Percentiles rank a stretch among this genome's conserved stretches.
phyloP scores from a whole-genome alignment of 805 yeast species.

The Torulaspora indica region DNA sequence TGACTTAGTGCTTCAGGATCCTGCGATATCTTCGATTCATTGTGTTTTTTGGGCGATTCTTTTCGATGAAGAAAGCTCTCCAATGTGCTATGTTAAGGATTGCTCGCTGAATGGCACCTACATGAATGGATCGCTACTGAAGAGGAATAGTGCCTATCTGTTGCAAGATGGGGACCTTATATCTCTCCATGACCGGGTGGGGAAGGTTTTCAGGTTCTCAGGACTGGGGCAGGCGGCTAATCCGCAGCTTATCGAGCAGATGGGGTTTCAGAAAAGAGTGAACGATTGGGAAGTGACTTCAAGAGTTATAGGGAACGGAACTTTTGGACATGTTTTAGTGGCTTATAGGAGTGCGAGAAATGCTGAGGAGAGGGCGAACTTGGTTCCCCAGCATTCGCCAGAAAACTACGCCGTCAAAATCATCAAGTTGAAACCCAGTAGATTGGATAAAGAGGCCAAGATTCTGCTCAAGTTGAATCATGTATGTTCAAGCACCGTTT shows the following conservation, averaged over 20 bases:
- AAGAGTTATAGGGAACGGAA: slow-evolving; percentile 48
- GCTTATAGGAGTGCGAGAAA: slow-evolving; percentile 15
- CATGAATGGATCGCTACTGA: slow-evolving; percentile 38
- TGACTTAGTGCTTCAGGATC: slow-evolving; percentile 36
- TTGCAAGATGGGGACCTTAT: slow-evolving; percentile 41
- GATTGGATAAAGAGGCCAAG: slow-evolving; percentile 41
- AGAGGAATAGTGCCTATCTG: slow-evolving; percentile 34
- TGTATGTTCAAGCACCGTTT: slow-evolving; percentile 26
- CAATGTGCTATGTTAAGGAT: slow-evolving; percentile 49
- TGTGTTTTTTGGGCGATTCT: slow-evolving; percentile 46
- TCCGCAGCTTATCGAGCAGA: slow-evolving; percentile 16
- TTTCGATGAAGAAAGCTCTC: slow-evolving; percentile 46
- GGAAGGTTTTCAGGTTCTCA: slow-evolving; percentile 9
- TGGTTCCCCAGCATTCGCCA: slow-evolving; percentile 25
- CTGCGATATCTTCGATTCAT: slow-evolving; percentile 44
- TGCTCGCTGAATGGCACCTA: slow-evolving; percentile 48
- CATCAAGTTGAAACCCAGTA: slow-evolving; percentile 32
- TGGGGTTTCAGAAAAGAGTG: slow-evolving; percentile 24
- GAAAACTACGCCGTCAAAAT: slow-evolving; percentile 49
- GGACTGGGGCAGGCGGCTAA: slow-evolving; percentile 9
- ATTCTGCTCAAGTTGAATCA: slow-evolving; percentile 40
- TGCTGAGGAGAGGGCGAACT: slow-evolving; percentile 21
- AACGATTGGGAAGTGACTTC: slow-evolving; percentile 43
- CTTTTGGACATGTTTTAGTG: slow-evolving; percentile 50
- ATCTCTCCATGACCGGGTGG: slow-evolving; percentile 30